Evolutionary conservation across 129 eudicot genomes (phyloP).

Genomic region (Arctium minus): DNA sequence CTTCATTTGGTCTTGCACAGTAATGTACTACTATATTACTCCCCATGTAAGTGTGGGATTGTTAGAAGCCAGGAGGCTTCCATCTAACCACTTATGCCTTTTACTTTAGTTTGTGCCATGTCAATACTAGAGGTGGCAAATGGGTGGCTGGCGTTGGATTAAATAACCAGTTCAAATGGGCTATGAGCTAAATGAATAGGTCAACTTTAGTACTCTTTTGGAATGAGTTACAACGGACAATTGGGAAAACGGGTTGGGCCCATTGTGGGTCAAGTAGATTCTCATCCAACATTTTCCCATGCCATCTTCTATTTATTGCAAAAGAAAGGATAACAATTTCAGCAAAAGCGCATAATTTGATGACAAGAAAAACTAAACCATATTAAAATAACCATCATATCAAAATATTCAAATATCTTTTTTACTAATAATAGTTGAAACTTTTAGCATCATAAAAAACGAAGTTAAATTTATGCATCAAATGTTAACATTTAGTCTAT

Average conservation of each 20-base stretch:
- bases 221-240: background rate
- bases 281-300: background rate
- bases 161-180: background rate
- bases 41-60: background rate
- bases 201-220: background rate
- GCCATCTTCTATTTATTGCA: background rate
- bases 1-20: background rate
- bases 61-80: background rate
- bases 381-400: background rate
- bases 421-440: background rate
- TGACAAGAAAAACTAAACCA: background rate
- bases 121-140: background rate
- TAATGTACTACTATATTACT: background rate
- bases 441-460: background rate
- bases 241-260: background rate
- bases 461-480: conserved; percentile 5
- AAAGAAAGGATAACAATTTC: background rate
- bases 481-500: background rate
- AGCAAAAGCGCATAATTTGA: background rate
- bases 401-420: background rate
- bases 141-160: background rate
- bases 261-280: background rate
- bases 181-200: background rate
- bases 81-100: background rate
- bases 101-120: background rate